Evolutionary conservation across 73 alveolate genomes (phyloP), one percentile per base, ranked within the genome.

Genomic region (Paramecium biaurelia): DNA sequence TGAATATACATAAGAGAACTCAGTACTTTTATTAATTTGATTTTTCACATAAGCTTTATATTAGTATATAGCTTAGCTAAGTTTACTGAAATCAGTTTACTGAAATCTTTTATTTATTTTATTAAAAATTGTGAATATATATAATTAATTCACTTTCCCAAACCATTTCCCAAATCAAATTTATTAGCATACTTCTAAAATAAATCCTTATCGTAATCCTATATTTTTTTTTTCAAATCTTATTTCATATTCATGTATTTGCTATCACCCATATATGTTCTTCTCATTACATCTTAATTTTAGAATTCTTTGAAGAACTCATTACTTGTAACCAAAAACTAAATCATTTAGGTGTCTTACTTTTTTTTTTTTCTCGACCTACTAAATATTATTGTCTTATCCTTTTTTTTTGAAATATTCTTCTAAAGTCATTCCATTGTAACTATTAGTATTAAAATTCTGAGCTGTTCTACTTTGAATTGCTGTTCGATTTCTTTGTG

Each of bases 31-130:
- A 38, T 38, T 7, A 8, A 38, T 38, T 38, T 4, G 15, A 38
- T 38, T 38, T 34, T 38, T 38, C n/a, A 3, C 47, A 7, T 38
- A 6, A 38, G 15, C 42, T 3, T 8, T 0, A 38, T 38, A 0
- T 7, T 8, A 10, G 47, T 7, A 7, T 38, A 6, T 47, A 12
- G 45, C 94, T 86, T 96, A 14, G 72, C 98, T 97, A 93, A 95
- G 70, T 2, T 34, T 72, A 72, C 45, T 35, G 56, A 38, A 20
- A 72, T 72, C 28, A 95, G 70, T 2, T 34, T 72, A 72, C 45
- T 35, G 56, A 38, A 20, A 72, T 72, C 28, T 72, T 35, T 63
- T 35, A 12, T 35, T 32, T n/a, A 35, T 35, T 72, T 35, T 72
- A 72, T 72, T 72, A 35, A 72, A 35, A 72, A 34, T 42, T 18